Conservation (phyloP, 2,329 filamentous ascomycete genomes). For the Hymenotorrendiella dingleyae region DNA sequence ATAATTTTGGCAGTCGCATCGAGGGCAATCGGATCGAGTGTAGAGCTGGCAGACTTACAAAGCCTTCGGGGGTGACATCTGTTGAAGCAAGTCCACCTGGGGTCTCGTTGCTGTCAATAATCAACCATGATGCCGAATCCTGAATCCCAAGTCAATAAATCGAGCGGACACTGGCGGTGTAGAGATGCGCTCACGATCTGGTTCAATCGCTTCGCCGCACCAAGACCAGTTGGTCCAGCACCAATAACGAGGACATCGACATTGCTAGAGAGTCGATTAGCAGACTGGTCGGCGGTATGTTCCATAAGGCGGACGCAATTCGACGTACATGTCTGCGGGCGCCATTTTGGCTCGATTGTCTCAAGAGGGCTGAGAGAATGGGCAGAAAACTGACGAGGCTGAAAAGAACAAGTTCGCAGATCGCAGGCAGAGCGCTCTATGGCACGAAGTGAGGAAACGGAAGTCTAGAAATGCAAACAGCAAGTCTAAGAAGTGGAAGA, state of each 20-base stretch:
- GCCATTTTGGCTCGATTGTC: conserved; percentile 11
- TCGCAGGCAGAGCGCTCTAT: too few relatives aligned
- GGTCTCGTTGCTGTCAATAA: conserved; percentile 85
- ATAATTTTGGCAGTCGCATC: conserved; percentile 19
- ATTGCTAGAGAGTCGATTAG: conserved; percentile 43
- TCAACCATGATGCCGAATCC: conserved; percentile 92
- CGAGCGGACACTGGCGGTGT: conserved; percentile 15
- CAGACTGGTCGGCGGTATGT: neutral
- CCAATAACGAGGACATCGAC: conserved; percentile 98
- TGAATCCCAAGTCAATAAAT: conserved; percentile 34
- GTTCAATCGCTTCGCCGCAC: conserved; percentile 95
- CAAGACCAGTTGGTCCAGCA: conserved; percentile 92
- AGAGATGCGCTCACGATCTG: conserved; percentile 62
- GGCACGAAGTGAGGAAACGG: too few relatives aligned
- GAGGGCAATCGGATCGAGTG: conserved; percentile 1
- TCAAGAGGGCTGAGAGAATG: too few relatives aligned
- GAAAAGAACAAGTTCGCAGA: too few relatives aligned
- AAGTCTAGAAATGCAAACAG: too few relatives aligned
- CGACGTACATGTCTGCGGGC: conserved; percentile 20
- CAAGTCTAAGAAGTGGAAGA: too few relatives aligned
- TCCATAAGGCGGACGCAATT: neutral
- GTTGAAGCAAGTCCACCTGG: conserved; percentile 95
- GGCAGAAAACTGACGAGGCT: too few relatives aligned
- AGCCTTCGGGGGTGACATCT: conserved; percentile 90
- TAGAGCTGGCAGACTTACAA: conserved; percentile 73